phyloP scores from a whole-genome alignment of 495 filamentous ascomycete species.

The Neurospora sp. region DNA sequence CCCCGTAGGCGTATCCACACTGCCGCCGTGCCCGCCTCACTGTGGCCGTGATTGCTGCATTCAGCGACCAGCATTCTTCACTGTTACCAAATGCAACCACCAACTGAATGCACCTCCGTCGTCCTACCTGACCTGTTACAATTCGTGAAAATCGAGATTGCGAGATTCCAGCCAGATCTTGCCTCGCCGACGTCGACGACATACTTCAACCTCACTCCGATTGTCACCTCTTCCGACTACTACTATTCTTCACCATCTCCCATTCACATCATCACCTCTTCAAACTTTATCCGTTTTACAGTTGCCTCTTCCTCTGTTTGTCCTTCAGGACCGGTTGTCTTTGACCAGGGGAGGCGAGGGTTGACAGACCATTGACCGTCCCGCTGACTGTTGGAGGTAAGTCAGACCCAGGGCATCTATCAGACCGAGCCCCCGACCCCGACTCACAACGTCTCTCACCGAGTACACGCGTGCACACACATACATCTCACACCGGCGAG shows the following conservation, averaged over 20 bases:
- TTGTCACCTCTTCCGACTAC: not conserved
- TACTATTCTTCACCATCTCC: not conserved
- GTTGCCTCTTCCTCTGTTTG: not conserved
- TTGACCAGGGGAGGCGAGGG: not conserved
- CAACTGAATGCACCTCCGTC: not conserved
- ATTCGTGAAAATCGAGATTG: not conserved
- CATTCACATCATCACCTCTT: not conserved
- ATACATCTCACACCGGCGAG: not conserved
- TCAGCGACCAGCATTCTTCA: not conserved
- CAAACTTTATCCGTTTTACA: not conserved
- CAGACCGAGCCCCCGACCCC: not conserved
- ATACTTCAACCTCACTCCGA: not conserved
- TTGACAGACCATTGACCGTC: not conserved
- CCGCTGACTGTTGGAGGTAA: not conserved
- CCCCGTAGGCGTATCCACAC: not conserved
- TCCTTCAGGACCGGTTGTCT: not conserved
- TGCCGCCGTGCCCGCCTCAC: not conserved
- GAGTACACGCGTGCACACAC: not conserved
- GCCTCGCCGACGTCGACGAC: not conserved
- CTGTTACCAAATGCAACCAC: not conserved
- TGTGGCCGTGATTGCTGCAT: not conserved
- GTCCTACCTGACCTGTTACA: not conserved
- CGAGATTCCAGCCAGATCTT: not conserved
- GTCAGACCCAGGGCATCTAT: not conserved
- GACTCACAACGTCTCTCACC: not conserved